A percentile compares a stretch with the other conserved stretches of the same genome.
These are phyloP conservation scores for Hypoxylon intermedium DNA, from an alignment of 495 filamentous ascomycete genomes.

Conservation along the genomic window DNA sequence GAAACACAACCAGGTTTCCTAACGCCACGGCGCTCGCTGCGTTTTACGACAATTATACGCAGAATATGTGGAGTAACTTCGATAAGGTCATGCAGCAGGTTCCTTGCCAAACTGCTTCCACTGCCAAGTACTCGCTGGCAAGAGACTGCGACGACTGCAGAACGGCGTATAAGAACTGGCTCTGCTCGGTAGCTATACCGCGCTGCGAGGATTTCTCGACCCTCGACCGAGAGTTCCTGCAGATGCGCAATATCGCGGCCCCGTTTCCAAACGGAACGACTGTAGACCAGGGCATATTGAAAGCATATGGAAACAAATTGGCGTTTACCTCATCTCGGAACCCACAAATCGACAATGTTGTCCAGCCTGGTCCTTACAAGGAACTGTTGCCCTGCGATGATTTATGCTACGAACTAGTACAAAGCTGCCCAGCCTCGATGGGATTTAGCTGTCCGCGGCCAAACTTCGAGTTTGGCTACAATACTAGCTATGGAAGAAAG, in stretches of 20 bases:
- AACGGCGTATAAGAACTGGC: constrained; percentile 86
- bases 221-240: constrained; percentile 56
- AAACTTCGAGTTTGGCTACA: constrained; percentile 55
- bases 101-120: constrained; percentile 75
- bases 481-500: constrained; percentile 68
- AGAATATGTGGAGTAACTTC: constrained; percentile 73
- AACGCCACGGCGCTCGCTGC: constrained; percentile 59
- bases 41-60: constrained; percentile 74
- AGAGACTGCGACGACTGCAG: constrained; percentile 78
- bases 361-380: constrained; percentile 89
- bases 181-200: constrained; percentile 91
- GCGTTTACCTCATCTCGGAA: constrained; percentile 68
- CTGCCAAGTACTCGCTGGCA: constrained; percentile 78
- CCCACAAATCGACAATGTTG: constrained; percentile 68
- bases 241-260: constrained; percentile 71
- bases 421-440: constrained; percentile 80
- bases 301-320: constrained; percentile 25
- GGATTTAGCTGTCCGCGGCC: constrained; percentile 77
- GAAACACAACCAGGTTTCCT: constrained; percentile 66
- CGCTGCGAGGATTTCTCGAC: constrained; percentile 84
- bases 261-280: constrained; percentile 71
- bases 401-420: constrained; percentile 82
- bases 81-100: constrained; percentile 79
- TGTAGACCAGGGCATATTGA: constrained; percentile 45
- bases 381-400: constrained; percentile 87